Percentiles rank a stretch among this genome's conserved stretches.
Conservation (phyloP, 1,139 yeast genomes). For the Suhomyces panamericanus region DNA sequence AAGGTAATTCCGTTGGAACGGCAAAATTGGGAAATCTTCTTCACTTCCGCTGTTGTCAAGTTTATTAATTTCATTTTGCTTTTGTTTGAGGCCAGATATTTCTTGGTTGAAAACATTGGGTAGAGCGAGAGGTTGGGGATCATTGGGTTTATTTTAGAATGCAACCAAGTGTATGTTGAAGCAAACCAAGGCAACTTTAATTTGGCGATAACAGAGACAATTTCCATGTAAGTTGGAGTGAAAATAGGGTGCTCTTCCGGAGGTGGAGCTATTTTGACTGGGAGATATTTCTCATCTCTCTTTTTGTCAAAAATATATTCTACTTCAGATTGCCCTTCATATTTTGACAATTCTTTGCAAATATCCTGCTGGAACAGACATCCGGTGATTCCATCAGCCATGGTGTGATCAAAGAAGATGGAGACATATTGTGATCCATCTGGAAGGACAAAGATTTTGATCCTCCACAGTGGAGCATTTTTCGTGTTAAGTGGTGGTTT, state of each 20-base stretch:
- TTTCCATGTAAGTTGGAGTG: neutral
- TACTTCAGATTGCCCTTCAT: neutral
- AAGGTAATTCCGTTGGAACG: slow-evolving; percentile 9
- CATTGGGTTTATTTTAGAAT: neutral
- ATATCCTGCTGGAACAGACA: slow-evolving; percentile 15
- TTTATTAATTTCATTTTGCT: neutral
- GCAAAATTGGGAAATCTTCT: slow-evolving; percentile 5
- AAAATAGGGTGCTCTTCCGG: neutral
- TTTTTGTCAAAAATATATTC: slow-evolving; percentile 3
- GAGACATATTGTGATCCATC: slow-evolving; percentile 9
- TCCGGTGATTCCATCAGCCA: slow-evolving; percentile 17
- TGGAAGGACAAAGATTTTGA: slow-evolving; percentile 18
- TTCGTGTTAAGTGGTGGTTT: slow-evolving; percentile 15
- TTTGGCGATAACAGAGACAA: neutral
- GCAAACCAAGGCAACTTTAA: neutral
- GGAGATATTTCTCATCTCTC: neutral
- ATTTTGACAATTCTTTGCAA: slow-evolving; percentile 5
- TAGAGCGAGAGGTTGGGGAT: neutral
- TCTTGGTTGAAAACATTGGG: neutral
- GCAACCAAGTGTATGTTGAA: neutral
- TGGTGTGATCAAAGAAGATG: slow-evolving; percentile 15
- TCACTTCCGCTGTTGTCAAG: neutral
- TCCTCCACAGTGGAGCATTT: slow-evolving; percentile 30
- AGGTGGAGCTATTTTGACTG: neutral
- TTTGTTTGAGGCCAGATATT: neutral